These are phyloP conservation scores for Poteriospumella lacustris DNA, from an alignment of 108 stramenopile species.

Conservation along the genomic window DNA sequence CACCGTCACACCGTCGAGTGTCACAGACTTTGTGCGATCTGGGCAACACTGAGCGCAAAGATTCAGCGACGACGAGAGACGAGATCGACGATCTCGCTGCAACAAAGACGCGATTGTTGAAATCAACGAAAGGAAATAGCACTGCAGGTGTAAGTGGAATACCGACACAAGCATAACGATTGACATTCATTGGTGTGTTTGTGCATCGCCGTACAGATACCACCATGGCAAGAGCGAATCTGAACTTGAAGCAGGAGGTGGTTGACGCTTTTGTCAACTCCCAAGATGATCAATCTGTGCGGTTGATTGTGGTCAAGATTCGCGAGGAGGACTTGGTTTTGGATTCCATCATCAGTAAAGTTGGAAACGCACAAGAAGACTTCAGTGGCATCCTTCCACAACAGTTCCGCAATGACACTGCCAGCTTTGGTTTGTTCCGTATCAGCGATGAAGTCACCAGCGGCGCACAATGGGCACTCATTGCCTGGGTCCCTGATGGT, in stretches of 20 bases:
- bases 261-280: background rate
- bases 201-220: too few species aligned
- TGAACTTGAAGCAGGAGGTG: background rate
- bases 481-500: conserved; percentile 9
- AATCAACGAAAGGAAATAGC: too few species aligned
- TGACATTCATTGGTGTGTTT: too few species aligned
- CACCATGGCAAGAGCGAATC: conserved; percentile 10
- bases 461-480: background rate
- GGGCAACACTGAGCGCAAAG: too few species aligned
- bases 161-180: too few species aligned
- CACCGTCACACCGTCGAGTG: too few species aligned
- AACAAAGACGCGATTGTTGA: too few species aligned
- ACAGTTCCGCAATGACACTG: background rate
- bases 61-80: too few species aligned
- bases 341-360: background rate
- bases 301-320: background rate
- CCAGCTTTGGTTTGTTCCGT: background rate
- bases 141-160: too few species aligned
- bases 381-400: background rate
- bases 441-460: background rate
- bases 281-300: background rate
- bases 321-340: background rate
- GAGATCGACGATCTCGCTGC: too few species aligned
- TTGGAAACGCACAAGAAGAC: background rate
- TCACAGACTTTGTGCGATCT: too few species aligned